Evolutionary conservation across 2,329 filamentous ascomycete genomes (phyloP), one percentile per base, ranked within the genome.

Genomic region (Aspergillus melleus): DNA sequence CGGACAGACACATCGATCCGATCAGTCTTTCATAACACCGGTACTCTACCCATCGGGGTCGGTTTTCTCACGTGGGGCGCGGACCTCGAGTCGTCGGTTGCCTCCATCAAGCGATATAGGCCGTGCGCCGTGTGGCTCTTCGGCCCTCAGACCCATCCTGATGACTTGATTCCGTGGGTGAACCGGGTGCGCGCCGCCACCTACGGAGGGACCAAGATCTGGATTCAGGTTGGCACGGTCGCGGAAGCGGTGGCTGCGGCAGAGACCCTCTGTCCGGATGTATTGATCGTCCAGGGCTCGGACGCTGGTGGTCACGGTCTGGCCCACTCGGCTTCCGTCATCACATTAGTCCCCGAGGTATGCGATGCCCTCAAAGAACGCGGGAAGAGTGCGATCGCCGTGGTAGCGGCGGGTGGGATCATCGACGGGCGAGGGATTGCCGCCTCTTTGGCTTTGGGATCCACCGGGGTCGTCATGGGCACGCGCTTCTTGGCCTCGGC

Each of bases 401-500:
- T 86, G 0, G 59, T 86, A 14, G 83, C 83, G 1, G 82, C 83
- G 0, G 84, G 84, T 3, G 83, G 83, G 1, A 80, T 86, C 26
- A 74, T 76, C 0, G 83, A 86, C 59, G 83, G 82, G 0, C 72
- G 83, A 20, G 83, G 83, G 0, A 73, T 80, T 0, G 80, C 80
- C 6, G 83, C 83, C 0, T 80, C 81, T 2, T 69, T 85, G 12
- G 71, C 76, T 1, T 74, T 86, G 0, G 84, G 85, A 0, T 83
- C 84, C 1, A 70, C 75, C 0, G 88, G 84, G 0, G 79, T 82
- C 0, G 84, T 80, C 0, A 80, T 90, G 77, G 88, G 88, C 0
- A 90, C 88, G 0, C 79, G 86, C 8, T 87, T 89, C 58, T 79
- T 90, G 0, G 86, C 85, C 0, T 70, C 75, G 3, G 64, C 68